Percentiles rank a stretch among this genome's conserved stretches.
phyloP scores from a whole-genome alignment of 1,284 basidiomycete species.

The Malassezia restricta region DNA sequence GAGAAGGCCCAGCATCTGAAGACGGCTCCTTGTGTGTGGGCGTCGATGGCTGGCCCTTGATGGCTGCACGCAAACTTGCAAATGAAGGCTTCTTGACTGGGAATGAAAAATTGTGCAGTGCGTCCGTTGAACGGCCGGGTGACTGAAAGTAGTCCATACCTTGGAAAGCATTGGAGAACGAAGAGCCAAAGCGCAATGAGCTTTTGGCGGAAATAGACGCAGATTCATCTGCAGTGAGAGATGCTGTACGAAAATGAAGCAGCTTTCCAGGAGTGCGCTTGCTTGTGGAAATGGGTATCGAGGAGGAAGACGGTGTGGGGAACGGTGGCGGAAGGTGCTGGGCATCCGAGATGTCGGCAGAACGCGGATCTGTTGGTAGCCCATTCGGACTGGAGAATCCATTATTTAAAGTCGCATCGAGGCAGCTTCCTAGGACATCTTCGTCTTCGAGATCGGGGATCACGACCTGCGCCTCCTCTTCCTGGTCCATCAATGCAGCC shows the following conservation, averaged over 20 bases:
- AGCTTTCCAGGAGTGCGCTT: neutral
- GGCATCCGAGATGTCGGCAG: no score
- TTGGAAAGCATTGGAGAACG: neutral
- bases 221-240: neutral
- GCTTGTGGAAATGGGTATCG: no score
- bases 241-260: slow-evolving; percentile 3
- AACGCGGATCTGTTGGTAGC: neutral
- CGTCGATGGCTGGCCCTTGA: slow-evolving; percentile 11
- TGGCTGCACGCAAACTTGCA: slow-evolving; percentile 16
- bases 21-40: neutral
- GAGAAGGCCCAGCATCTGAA: neutral
- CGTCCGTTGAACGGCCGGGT: slow-evolving; percentile 1
- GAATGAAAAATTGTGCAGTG: slow-evolving; percentile 11
- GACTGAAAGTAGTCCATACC: neutral
- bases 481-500: neutral
- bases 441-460: slow-evolving; percentile 43
- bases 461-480: slow-evolving; percentile 27
- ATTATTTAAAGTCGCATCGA: neutral
- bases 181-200: slow-evolving; percentile 4
- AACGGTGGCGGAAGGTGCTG: neutral
- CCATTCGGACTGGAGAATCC: neutral
- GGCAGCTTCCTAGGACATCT: slow-evolving; percentile 20
- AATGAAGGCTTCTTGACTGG: slow-evolving; percentile 18
- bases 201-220: neutral
- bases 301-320: no score